A percentile compares a stretch with the other conserved stretches of the same genome.
These are phyloP conservation scores for Paramecium sexaurelia DNA, from an alignment of 73 alveolate species.

Conservation along the genomic window DNA sequence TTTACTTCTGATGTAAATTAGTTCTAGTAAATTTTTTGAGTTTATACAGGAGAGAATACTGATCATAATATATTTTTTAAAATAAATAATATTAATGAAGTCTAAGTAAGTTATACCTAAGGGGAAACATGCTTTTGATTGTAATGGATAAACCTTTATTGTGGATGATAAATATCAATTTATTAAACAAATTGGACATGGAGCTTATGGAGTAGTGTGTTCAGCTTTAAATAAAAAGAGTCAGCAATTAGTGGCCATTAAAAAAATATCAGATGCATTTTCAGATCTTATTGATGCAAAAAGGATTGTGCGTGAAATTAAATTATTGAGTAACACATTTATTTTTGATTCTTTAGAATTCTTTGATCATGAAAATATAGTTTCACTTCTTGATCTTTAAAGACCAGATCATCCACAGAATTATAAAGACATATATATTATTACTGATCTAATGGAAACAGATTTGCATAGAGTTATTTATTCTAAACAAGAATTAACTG, in stretches of 20 bases:
- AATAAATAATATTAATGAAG: neutral
- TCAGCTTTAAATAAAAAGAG: constrained; percentile 72
- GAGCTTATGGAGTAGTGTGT: constrained; percentile 80
- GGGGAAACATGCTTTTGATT: constrained; percentile 66
- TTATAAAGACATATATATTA: constrained; percentile 81
- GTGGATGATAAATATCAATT: constrained; percentile 73
- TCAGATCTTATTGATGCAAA: constrained; percentile 75
- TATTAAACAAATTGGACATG: constrained; percentile 74
- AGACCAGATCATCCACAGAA: constrained; percentile 76
- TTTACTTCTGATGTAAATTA: too few relatives aligned
- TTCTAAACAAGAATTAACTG: constrained; percentile 75
- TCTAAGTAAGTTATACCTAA: constrained; percentile 44
- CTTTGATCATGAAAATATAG: constrained; percentile 88
- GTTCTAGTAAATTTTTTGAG: too few relatives aligned
- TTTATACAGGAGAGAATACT: neutral
- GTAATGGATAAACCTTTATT: constrained; percentile 69
- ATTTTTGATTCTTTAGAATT: constrained; percentile 59
- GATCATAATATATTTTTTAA: neutral
- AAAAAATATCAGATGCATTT: constrained; percentile 80
- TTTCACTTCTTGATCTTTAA: constrained; percentile 82
- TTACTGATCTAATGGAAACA: constrained; percentile 87
- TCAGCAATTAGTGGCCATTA: constrained; percentile 76
- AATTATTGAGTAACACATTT: constrained; percentile 47
- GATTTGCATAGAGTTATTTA: constrained; percentile 84
- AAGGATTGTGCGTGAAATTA: constrained; percentile 75